Conservation (phyloP, 768 basidiomycete genomes). For the Leccinellum albellum region DNA sequence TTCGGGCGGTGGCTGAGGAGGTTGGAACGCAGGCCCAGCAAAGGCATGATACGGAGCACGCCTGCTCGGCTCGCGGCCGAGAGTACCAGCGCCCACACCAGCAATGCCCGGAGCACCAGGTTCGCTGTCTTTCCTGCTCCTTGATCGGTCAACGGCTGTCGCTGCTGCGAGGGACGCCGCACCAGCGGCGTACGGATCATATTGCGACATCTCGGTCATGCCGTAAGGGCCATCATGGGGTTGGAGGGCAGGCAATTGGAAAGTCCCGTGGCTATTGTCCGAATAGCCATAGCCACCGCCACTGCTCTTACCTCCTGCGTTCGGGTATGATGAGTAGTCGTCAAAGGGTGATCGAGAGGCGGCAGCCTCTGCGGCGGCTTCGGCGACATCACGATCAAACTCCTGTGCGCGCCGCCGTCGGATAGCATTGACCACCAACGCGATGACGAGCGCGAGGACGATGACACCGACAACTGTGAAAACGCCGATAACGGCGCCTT, state of each 20-base stretch:
- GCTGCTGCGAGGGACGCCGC: slow-evolving; percentile 20
- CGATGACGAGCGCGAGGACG: slow-evolving; percentile 47
- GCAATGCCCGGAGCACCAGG: slow-evolving; percentile 40
- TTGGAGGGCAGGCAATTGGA: slow-evolving; percentile 42
- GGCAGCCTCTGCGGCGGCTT: slow-evolving; percentile 63
- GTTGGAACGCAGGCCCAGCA: slow-evolving; percentile 29
- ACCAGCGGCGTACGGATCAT: slow-evolving; percentile 34
- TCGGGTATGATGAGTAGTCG: slow-evolving; percentile 36
- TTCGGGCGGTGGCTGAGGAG: slow-evolving; percentile 19
- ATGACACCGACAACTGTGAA: slow-evolving; percentile 71
- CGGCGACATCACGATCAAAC: slow-evolving; percentile 72
- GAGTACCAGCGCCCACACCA: slow-evolving; percentile 32
- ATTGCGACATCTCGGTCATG: slow-evolving; percentile 47
- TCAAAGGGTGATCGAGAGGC: slow-evolving; percentile 52
- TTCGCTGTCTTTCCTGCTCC: slow-evolving; percentile 29
- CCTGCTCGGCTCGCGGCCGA: slow-evolving; percentile 27
- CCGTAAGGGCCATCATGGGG: slow-evolving; percentile 42
- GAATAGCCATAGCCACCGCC: slow-evolving; percentile 39
- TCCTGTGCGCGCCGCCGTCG: slow-evolving; percentile 61
- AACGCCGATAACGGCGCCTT: slow-evolving; percentile 65
- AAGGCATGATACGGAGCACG: slow-evolving; percentile 38
- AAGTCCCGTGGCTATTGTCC: slow-evolving; percentile 56
- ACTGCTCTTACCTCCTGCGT: slow-evolving; percentile 19
- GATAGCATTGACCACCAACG: slow-evolving; percentile 45
- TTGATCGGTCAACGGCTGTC: slow-evolving; percentile 17